A percentile compares a stretch with the other conserved stretches of the same genome.
Evolutionary conservation across 108 stramenopile species (phyloP).

Genomic region (Cyclotella baltica): DNA sequence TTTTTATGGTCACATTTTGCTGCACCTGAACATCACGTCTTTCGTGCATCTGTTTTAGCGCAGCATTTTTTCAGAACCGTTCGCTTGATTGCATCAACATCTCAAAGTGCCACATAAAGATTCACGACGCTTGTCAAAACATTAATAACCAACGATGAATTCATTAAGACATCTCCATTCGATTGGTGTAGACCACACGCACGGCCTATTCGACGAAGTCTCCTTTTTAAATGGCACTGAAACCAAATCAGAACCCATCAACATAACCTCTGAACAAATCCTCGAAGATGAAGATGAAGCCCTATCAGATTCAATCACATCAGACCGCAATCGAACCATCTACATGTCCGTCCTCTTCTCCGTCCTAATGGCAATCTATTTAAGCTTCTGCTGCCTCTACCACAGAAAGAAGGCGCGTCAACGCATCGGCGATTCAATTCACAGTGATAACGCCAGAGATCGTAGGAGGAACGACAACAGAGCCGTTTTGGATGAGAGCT

Average conservation of each 20-base stretch:
- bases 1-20: too few species aligned
- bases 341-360: constrained; percentile 31
- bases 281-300: background rate
- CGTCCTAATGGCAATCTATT: constrained; percentile 27
- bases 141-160: background rate
- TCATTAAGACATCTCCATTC: background rate
- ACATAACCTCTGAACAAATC: too few species aligned
- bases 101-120: background rate
- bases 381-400: constrained; percentile 38
- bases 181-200: constrained; percentile 2
- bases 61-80: too few species aligned
- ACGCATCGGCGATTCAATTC: background rate
- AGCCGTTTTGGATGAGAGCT: constrained; percentile 40
- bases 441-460: background rate
- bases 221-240: background rate
- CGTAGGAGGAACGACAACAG: constrained; percentile 17
- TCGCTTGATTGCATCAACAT: background rate
- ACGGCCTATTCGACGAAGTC: constrained; percentile 1
- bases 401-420: constrained; percentile 1
- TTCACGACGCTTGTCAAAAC: background rate
- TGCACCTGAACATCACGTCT: too few species aligned
- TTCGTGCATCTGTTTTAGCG: too few species aligned
- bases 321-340: constrained; percentile 14
- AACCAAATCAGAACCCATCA: background rate
- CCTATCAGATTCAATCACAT: background rate